These are phyloP conservation scores for Wilcoxina mikolae DNA, from an alignment of 495 filamentous ascomycete species.

Conservation along the genomic window DNA sequence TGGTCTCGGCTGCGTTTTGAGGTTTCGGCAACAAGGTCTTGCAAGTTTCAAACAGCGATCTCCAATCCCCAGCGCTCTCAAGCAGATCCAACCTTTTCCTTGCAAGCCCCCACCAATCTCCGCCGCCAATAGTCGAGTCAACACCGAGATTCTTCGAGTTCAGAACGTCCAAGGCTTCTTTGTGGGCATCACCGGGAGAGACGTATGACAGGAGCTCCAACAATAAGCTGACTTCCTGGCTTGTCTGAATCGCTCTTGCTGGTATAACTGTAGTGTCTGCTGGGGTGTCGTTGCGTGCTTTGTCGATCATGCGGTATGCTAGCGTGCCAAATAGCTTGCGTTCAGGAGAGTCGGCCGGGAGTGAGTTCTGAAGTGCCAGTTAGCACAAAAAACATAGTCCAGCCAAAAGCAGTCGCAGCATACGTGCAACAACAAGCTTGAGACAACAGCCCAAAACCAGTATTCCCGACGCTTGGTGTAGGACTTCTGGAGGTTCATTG, in stretches of 20 bases:
- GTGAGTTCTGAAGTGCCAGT: constrained; percentile 23
- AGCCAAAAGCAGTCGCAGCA: constrained; percentile 3
- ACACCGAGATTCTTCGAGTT: constrained; percentile 39
- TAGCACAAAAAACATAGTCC: neutral
- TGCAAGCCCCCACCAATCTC: constrained; percentile 38
- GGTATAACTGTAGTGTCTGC: constrained; percentile 29
- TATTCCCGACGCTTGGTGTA: constrained; percentile 43
- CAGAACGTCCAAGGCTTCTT: constrained; percentile 39
- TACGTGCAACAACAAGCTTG: constrained; percentile 33
- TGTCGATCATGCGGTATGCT: constrained; percentile 45
- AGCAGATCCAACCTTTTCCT: constrained; percentile 35
- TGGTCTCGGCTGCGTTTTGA: neutral
- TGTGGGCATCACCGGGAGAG: constrained; percentile 17
- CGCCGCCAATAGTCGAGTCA: constrained; percentile 37
- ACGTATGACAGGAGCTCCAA: constrained; percentile 35
- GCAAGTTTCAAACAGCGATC: constrained; percentile 34
- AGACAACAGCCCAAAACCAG: constrained; percentile 45
- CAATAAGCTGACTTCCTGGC: constrained; percentile 42
- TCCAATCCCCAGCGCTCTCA: constrained; percentile 36
- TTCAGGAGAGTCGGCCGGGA: constrained; percentile 35
- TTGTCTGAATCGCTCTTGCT: constrained; percentile 39
- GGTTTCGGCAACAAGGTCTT: constrained; percentile 31
- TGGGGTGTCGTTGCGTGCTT: constrained; percentile 40
- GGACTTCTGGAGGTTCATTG: constrained; percentile 45
- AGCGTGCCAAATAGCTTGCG: constrained; percentile 42